Base-by-base conservation (phyloP, 2,329 filamentous ascomycete species). In the Graphilbum sp. region DNA sequence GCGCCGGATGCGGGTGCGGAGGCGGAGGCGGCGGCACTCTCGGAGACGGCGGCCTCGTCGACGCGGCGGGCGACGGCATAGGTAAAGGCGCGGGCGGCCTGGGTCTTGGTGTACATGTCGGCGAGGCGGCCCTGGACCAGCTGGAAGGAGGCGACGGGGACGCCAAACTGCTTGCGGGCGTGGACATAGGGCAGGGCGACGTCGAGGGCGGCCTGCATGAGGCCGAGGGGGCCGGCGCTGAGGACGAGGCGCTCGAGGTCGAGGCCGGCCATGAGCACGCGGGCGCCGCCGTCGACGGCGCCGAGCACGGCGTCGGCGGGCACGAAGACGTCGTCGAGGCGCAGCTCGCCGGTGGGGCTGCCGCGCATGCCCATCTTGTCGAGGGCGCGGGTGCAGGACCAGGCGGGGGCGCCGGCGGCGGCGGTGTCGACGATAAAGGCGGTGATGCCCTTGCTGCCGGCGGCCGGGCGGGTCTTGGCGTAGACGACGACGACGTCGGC, bases 361-460 rank as follows among this genome's bases (percentile, higher is more conserved):
- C 90, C 90, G 41, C 90, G 75, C 90, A 98, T 98, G 48, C 90
- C 90, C 58, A 98, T 79, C 63, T 98, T 96, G 66, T 96, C 88
- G 16, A 96, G 75, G 61, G 96, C 96, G 44, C 84, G 71, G 7
- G 85, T 76, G 50, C 85, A 87, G 45, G 75, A 80, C 64, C 95
- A 96, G 32, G 90, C 88, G 29, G 74, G 64, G 10, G 57, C 51
- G 39, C 66, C 68, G 4, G 70, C 74, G 1, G 24, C 32, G 3
- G 36, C 31, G 4, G 42, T 43, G 48, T 92, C 79, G 30, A 96
- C 82, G 25, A 98, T 69, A 61, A 96, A 95, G 8, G 88, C 88
- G 1, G 88, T 94, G 56, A 98, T 94, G 40, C 90, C 90, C 61
- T 88, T 93, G 46, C 79, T 84, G 2, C 66, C 85, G 43, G 72